These are phyloP conservation scores for Tilletia setariae DNA, from an alignment of 1,284 basidiomycete species.

Conservation along the genomic window DNA sequence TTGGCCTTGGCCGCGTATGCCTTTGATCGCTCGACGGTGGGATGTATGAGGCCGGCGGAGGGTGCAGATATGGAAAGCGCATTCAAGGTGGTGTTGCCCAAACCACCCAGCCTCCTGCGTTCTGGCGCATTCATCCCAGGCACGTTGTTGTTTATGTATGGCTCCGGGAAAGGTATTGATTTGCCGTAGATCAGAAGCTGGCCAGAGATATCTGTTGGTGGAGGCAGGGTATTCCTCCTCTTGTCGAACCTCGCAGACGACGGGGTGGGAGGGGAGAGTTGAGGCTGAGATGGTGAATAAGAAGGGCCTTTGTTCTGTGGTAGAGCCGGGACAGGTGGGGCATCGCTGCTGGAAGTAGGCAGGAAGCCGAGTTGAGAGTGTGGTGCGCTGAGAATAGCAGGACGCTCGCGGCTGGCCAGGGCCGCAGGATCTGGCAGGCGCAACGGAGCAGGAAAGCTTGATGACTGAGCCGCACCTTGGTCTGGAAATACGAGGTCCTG, in stretches of 20 bases:
- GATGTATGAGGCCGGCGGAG: constrained; percentile 17
- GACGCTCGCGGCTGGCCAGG: constrained; percentile 7
- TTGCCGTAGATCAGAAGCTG: constrained; percentile 34
- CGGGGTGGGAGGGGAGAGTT: constrained; percentile 8
- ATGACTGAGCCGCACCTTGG: constrained; percentile 9
- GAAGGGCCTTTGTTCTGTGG: neutral
- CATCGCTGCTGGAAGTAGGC: no score
- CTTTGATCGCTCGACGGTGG: constrained; percentile 33
- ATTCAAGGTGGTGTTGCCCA: constrained; percentile 25
- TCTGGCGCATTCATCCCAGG: constrained; percentile 8
- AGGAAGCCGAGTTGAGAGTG: neutral
- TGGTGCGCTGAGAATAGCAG: neutral
- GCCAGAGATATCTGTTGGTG: constrained; percentile 9
- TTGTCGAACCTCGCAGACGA: neutral
- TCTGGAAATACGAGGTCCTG: constrained; percentile 17
- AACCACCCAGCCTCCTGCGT: neutral
- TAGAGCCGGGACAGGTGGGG: neutral
- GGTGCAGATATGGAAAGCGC: constrained; percentile 36
- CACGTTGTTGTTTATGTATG: constrained; percentile 4
- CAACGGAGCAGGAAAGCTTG: neutral
- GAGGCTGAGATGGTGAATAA: neutral
- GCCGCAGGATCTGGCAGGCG: neutral
- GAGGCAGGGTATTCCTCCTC: constrained; percentile 13
- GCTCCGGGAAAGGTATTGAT: constrained; percentile 33
- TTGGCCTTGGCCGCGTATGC: constrained; percentile 41